These are phyloP conservation scores for Starmerella ratchasimensis DNA, from an alignment of 805 yeast genomes.

Conservation along the genomic window DNA sequence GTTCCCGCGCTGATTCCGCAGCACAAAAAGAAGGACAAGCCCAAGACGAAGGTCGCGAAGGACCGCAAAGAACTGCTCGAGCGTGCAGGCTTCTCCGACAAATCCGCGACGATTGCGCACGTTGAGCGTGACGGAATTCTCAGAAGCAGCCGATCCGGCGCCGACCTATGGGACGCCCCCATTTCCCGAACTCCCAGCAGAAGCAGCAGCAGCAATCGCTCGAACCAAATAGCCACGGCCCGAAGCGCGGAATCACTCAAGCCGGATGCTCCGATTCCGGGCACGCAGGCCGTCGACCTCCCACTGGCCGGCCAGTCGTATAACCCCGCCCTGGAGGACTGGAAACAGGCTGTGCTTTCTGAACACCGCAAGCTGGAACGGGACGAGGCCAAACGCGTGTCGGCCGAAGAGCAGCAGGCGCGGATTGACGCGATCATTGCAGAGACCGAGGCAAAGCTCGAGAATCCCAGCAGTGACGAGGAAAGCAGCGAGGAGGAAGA, in stretches of 20 bases:
- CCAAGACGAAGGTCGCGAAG: slow-evolving; percentile 21
- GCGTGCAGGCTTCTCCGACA: slow-evolving; percentile 14
- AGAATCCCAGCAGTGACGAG: slow-evolving; percentile 38
- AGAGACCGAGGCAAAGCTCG: slow-evolving; percentile 30
- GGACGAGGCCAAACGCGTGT: slow-evolving; percentile 49
- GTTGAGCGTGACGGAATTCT: slow-evolving; percentile 54
- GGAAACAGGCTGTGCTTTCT: slow-evolving; percentile 57
- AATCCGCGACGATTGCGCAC: slow-evolving; percentile 20
- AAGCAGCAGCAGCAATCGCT: slow-evolving; percentile 16
- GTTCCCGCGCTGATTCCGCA: slow-evolving; percentile 45
- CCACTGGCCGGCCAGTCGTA: slow-evolving; percentile 87
- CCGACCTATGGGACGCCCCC: slow-evolving; percentile 59
- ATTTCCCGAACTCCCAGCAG: neutral
- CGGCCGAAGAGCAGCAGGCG: slow-evolving; percentile 47
- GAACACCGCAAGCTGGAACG: slow-evolving; percentile 56
- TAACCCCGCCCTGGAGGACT: slow-evolving; percentile 73
- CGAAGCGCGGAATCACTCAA: neutral
- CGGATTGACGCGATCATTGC: slow-evolving; percentile 42
- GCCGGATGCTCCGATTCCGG: slow-evolving; percentile 20
- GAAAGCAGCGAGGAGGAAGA: slow-evolving; percentile 25
- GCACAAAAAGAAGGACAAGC: slow-evolving; percentile 25
- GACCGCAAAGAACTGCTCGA: slow-evolving; percentile 11
- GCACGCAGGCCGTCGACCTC: slow-evolving; percentile 26
- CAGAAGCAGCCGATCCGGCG: slow-evolving; percentile 27
- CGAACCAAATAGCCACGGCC: neutral